A percentile compares a stretch with the other conserved stretches of the same genome.
These are phyloP conservation scores for Terfezia boudieri DNA, from an alignment of 495 filamentous ascomycete genomes.

Conservation along the genomic window DNA sequence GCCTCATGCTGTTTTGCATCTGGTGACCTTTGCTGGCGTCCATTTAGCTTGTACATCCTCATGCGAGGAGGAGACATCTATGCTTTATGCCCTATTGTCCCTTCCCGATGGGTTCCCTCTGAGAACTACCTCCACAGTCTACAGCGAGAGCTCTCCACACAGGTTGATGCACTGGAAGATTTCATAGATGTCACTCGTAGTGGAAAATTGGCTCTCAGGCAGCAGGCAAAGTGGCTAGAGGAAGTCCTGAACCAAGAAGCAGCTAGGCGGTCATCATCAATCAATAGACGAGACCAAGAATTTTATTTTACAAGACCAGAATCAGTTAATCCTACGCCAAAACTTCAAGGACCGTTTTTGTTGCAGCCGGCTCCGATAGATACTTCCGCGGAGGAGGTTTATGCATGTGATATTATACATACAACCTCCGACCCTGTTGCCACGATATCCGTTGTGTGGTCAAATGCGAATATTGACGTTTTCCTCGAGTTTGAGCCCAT, in stretches of 20 bases:
- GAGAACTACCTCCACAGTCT: slow-evolving; percentile 13
- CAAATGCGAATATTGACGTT: slow-evolving; percentile 16
- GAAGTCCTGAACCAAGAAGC: slow-evolving; percentile 14
- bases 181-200: slow-evolving; percentile 8
- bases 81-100: slow-evolving; percentile 14
- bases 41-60: slow-evolving; percentile 18
- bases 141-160: slow-evolving; percentile 14
- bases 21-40: slow-evolving; percentile 13
- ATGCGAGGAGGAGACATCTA: slow-evolving; percentile 19
- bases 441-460: slow-evolving; percentile 14
- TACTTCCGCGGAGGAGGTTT: slow-evolving; percentile 7
- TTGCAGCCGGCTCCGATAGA: slow-evolving; percentile 16
- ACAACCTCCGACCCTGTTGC: slow-evolving; percentile 9
- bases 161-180: slow-evolving; percentile 5
- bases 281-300: not conserved
- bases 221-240: slow-evolving; percentile 19
- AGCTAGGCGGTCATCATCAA: not conserved
- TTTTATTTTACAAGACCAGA: slow-evolving; percentile 7
- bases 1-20: slow-evolving; percentile 16
- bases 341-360: slow-evolving; percentile 16
- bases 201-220: slow-evolving; percentile 8
- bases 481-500: slow-evolving; percentile 12
- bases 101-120: slow-evolving; percentile 14
- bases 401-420: slow-evolving; percentile 19
- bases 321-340: slow-evolving; percentile 6